Evolutionary conservation across 805 yeast genomes (phyloP), one percentile per base, ranked within the genome.

Genomic region (Metschnikowia similis): DNA sequence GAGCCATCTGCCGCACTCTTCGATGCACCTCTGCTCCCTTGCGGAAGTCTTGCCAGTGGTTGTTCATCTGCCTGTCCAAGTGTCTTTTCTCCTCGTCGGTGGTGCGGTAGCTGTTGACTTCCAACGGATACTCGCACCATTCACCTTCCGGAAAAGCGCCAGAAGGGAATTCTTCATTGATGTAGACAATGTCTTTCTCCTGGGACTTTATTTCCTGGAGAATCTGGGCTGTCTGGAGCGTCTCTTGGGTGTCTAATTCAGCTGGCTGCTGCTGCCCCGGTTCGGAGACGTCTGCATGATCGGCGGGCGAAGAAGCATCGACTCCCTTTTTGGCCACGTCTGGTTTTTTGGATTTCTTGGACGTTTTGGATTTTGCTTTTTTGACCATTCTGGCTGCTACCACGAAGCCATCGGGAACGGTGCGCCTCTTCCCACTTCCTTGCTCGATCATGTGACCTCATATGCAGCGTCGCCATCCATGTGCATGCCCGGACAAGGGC

Each of bases 1-100:
- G 85, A 1, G 95, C 87, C 64, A 87, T 83, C 54, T 82, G 82
- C 60, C 99, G 81, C 9, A 88, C 97, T 60, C 96, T 79, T 56
- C 98, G 81, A 66, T 94, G 99, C 47, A 91, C 85, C 66, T 94
- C 99, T 2, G 98, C 97, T 49, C 91, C 99, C 64, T 89, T 89
- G 62, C 99, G 82, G 70, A 90, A 84, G 54, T 91, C 97, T 55
- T 90, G 85, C 87, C 95, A 88, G 48, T 74, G 77, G 49, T 76
- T 76, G 56, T 76, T 74, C 58, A 75, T 77, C 58, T 80, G 82
- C 51, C 88, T 78, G 58, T 87, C 94, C 58, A 84, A 67, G 58
- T 88, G 85, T 56, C 97, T 76, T 66, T 83, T 80, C 64, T 94
- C 99, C 62, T 89, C 97, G 56, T 83, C 84, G 0, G 97, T 89